Evolutionary conservation across 139 green algal species (phyloP).

Genomic region (Chlamydomonas incerta): DNA sequence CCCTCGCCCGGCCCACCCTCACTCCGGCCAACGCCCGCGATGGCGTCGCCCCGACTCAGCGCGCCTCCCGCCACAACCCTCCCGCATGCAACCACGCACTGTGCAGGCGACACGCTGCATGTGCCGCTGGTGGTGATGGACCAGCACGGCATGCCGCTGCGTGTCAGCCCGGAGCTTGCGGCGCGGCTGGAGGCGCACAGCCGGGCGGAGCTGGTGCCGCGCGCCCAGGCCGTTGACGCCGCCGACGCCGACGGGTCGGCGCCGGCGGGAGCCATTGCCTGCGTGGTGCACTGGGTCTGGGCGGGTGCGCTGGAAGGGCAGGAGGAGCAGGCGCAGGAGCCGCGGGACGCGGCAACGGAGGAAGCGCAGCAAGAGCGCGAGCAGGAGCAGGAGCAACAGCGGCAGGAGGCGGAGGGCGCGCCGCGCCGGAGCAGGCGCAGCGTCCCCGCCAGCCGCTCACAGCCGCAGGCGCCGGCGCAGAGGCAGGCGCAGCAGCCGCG

Average conservation of each 20-base stretch:
- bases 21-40: too few relatives aligned
- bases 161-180: background rate
- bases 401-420: too few relatives aligned
- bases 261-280: too few relatives aligned
- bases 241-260: background rate
- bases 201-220: background rate
- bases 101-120: background rate
- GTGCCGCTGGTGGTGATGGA: constrained; percentile 22
- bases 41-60: too few relatives aligned
- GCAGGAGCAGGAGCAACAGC: too few relatives aligned
- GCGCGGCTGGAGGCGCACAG: background rate
- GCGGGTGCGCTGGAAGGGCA: background rate
- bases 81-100: too few relatives aligned
- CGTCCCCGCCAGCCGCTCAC: too few relatives aligned
- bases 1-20: too few relatives aligned
- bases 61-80: too few relatives aligned
- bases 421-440: too few relatives aligned
- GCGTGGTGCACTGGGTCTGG: background rate
- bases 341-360: background rate
- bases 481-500: too few relatives aligned
- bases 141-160: background rate
- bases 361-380: background rate
- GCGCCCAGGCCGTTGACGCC: background rate
- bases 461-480: too few relatives aligned
- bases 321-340: background rate